Conservation (phyloP, 768 basidiomycete genomes). For the Tricholoma bakamatsutake region DNA sequence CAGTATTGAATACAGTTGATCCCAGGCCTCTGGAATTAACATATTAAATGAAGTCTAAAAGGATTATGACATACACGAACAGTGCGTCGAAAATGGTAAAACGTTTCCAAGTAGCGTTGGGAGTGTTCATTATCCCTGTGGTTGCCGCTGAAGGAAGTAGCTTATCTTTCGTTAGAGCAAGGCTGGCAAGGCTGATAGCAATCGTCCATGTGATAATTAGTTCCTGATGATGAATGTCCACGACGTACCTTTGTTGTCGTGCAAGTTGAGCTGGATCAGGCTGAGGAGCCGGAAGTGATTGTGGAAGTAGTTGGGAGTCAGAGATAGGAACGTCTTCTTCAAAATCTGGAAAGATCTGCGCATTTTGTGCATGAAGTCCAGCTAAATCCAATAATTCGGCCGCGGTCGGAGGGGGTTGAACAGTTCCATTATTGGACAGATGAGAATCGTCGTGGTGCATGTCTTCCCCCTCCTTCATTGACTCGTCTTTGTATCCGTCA, state of each 20-base stretch:
- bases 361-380: constrained; percentile 34
- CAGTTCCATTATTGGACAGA: not conserved
- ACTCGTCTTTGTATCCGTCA: not conserved
- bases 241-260: constrained; percentile 22
- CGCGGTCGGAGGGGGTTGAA: constrained; percentile 26
- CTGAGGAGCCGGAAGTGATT: not conserved
- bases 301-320: not conserved
- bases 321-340: constrained; percentile 31
- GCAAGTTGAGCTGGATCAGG: constrained; percentile 6
- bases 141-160: constrained; percentile 37
- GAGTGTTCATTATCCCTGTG: constrained; percentile 8
- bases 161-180: constrained; percentile 37
- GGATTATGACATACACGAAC: constrained; percentile 31
- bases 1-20: constrained; percentile 10
- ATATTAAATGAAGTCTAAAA: not conserved
- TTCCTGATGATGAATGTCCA: not conserved
- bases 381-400: constrained; percentile 46
- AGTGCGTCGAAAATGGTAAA: constrained; percentile 66
- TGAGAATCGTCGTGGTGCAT: constrained; percentile 5
- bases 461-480: constrained; percentile 11
- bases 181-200: constrained; percentile 20
- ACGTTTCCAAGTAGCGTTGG: constrained; percentile 33
- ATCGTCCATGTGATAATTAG: not conserved
- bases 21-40: constrained; percentile 28
- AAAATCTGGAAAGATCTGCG: constrained; percentile 47